Conservation (phyloP, 441 rosid genomes). For the Syzygium syzygioides region DNA sequence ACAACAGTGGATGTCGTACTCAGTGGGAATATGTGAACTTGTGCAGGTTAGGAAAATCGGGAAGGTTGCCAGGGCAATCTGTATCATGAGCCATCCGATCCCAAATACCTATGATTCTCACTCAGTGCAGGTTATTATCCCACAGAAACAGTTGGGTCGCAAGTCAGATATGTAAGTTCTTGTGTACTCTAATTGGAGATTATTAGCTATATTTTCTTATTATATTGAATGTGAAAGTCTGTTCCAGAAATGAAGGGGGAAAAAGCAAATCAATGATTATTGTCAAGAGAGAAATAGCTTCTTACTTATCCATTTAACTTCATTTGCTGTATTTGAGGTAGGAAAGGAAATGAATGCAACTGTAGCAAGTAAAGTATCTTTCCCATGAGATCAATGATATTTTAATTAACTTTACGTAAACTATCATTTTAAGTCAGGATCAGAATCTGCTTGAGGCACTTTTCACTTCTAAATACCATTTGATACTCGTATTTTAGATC, state of each 20-base stretch:
- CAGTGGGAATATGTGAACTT: not conserved
- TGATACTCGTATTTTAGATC: not conserved
- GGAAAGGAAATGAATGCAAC: not conserved
- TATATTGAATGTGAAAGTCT: not conserved
- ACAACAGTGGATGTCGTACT: not conserved
- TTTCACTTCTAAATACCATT: not conserved
- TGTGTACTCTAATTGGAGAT: not conserved
- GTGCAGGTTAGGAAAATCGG: slow-evolving; percentile 79
- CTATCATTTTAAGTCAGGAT: not conserved
- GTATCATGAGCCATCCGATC: slow-evolving; percentile 81
- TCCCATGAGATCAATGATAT: not conserved
- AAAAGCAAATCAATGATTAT: not conserved
- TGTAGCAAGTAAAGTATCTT: not conserved
- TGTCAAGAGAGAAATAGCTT: not conserved
- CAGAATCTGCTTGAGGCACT: not conserved
- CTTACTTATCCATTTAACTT: not conserved
- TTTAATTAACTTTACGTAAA: not conserved
- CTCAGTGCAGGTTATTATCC: slow-evolving; percentile 80
- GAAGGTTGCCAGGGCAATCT: slow-evolving; percentile 89
- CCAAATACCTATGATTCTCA: slow-evolving; percentile 83
- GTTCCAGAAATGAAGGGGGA: not conserved
- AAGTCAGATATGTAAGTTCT: slow-evolving; percentile 81
- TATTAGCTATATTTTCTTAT: not conserved
- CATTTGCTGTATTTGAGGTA: not conserved
- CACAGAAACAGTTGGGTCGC: slow-evolving; percentile 88